phyloP scores from a whole-genome alignment of 2,329 filamentous ascomycete genomes.

The Setomelanomma holmii region DNA sequence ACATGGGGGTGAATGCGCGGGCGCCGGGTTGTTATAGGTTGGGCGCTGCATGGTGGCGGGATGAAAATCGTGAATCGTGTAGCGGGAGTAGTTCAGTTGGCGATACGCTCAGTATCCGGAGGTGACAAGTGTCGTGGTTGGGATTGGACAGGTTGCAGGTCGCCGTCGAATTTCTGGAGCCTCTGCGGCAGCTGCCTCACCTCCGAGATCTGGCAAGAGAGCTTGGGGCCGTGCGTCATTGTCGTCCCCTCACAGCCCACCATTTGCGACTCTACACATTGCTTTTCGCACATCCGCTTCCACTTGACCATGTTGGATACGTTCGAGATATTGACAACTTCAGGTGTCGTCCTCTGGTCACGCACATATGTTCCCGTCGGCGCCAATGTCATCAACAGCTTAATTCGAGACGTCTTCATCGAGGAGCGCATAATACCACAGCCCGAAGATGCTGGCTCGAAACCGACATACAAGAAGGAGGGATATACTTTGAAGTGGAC shows the following conservation, averaged over 20 bases:
- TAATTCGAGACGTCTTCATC: slow-evolving; percentile 97
- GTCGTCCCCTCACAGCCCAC: slow-evolving; percentile 14
- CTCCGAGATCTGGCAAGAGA: slow-evolving; percentile 30
- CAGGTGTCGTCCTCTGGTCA: slow-evolving; percentile 96
- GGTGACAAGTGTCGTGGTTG: not conserved
- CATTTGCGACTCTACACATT: slow-evolving; percentile 4
- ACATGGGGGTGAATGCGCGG: slow-evolving; percentile 82
- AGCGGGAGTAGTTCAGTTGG: slow-evolving; percentile 5
- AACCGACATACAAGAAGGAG: slow-evolving; percentile 84
- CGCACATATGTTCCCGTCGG: slow-evolving; percentile 82
- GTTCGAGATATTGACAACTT: slow-evolving; percentile 95
- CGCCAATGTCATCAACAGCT: slow-evolving; percentile 85
- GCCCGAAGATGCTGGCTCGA: slow-evolving; percentile 66
- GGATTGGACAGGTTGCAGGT: slow-evolving; percentile 9
- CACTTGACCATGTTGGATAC: slow-evolving; percentile 78
- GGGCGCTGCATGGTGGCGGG: slow-evolving; percentile 78
- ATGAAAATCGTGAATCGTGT: not conserved
- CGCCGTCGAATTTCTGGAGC: slow-evolving; percentile 17
- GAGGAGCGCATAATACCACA: slow-evolving; percentile 80
- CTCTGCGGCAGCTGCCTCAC: slow-evolving; percentile 11
- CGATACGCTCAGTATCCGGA: not conserved
- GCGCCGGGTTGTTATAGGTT: slow-evolving; percentile 74
- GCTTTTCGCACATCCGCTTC: not conserved
- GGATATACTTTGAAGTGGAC: slow-evolving; percentile 97
- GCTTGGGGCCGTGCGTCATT: slow-evolving; percentile 40